Evolutionary conservation across 2,329 filamentous ascomycete species (phyloP), one percentile per base, ranked within the genome.

Genomic region (Fusarium sp.): DNA sequence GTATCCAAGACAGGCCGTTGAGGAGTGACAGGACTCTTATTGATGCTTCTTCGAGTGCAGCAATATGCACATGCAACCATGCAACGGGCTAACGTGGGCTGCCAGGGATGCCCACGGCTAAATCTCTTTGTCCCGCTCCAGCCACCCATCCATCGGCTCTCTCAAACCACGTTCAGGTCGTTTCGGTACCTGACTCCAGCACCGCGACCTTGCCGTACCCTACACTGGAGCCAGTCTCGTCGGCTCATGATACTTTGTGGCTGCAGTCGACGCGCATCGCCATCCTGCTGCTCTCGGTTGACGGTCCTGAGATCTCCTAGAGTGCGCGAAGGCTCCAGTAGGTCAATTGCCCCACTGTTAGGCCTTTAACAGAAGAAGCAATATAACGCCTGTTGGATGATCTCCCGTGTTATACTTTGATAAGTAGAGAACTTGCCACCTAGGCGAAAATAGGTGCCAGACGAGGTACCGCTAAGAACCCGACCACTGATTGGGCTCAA

Each of bases 11-110:
- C 18, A 23, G 18, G 18, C 18, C 18, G 18, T 23, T 36, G 34
- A 40, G 15, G 46, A 12, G 43, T 28, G 46, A 60, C 36, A 43
- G 31, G 28, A 50, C 47, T 50, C 10, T 48, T 30, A 57, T 50
- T 58, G 60, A 51, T 58, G 62, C 59, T 71, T 62, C 48, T 73
- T 66, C 68, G 70, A 58, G 60, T 69, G 67, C 66, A 63, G 40
- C 27, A 65, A 23, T 60, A 66, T 57, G 66, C 66, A 68, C 60
- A 56, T 55, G 34, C 39, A 52, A 41, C 62, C 59, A 72, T 74
- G 71, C 71, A 73, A 68, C 62, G 59, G 40, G 46, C 55, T 62
- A 72, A 52, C 56, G 51, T 55, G 58, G 62, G 41, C 39, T 28
- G 50, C 16, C 60, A 62, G 56, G 60, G 53, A 62, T 70, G 54